Conservation (phyloP, 768 basidiomycete species). For the Naematelia encephala region DNA sequence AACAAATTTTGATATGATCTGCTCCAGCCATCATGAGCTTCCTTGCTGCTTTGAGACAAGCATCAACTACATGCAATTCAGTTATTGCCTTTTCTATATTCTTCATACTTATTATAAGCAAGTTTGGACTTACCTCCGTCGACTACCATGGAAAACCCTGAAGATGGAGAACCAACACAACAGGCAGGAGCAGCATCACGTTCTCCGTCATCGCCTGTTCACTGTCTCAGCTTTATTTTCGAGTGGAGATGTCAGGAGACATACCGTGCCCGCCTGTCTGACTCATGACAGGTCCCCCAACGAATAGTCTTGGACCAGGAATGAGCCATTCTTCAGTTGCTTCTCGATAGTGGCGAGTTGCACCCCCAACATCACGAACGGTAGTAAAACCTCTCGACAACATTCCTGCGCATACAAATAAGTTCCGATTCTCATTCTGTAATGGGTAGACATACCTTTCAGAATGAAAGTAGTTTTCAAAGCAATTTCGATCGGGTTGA, state of each 20-base stretch:
- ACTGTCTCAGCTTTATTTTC: neutral
- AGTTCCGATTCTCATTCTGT: neutral
- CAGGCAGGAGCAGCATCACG: conserved; percentile 1
- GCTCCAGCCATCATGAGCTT: conserved; percentile 28
- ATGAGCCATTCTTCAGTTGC: conserved; percentile 30
- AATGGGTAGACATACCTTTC: conserved; percentile 13
- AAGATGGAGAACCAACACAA: neutral
- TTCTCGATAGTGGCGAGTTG: conserved; percentile 18
- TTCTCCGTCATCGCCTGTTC: conserved; percentile 1
- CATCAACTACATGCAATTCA: no score
- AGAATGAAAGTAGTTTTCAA: conserved; percentile 20
- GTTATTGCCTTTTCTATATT: no score
- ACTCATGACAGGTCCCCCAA: conserved; percentile 25
- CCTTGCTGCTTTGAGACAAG: conserved; percentile 21
- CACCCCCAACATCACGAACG: conserved; percentile 28
- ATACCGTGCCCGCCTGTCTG: conserved; percentile 26
- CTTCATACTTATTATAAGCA: neutral
- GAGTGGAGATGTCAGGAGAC: neutral
- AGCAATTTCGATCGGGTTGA: conserved; percentile 11
- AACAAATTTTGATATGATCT: conserved; percentile 32
- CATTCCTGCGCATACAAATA: conserved; percentile 18
- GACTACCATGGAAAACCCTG: neutral
- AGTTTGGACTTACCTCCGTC: conserved; percentile 16
- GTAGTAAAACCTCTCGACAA: conserved; percentile 30
- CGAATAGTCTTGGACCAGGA: conserved; percentile 30